phyloP scores from a whole-genome alignment of 2,329 filamentous ascomycete genomes.

The Amphichorda felina region DNA sequence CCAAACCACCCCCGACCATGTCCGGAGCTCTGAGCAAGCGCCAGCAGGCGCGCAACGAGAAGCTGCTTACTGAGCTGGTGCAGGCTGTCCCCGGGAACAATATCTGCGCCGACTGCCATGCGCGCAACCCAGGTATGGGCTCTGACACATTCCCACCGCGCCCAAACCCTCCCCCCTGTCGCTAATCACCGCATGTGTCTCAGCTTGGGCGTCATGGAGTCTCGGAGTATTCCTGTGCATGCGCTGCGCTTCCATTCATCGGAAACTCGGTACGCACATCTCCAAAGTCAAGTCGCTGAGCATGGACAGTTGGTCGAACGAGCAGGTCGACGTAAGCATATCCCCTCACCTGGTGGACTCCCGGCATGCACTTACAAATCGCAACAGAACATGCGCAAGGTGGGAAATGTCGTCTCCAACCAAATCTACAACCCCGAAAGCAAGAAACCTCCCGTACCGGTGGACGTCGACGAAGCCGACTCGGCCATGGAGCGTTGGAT shows the following conservation, averaged over 20 bases:
- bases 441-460: conserved; percentile 69
- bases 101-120: conserved; percentile 83
- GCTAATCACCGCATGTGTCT: conserved; percentile 12
- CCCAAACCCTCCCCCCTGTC: neutral
- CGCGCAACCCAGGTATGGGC: conserved; percentile 78
- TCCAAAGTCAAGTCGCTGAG: conserved; percentile 98
- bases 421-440: conserved; percentile 80
- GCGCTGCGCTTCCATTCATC: conserved; percentile 90
- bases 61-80: conserved; percentile 78
- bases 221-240: conserved; percentile 95
- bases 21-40: conserved; percentile 76
- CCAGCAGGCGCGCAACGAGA: conserved; percentile 95
- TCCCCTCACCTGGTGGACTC: neutral
- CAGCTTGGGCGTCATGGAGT: conserved; percentile 95
- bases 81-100: conserved; percentile 78
- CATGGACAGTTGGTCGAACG: conserved; percentile 95
- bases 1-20: conserved; percentile 33
- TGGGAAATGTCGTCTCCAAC: conserved; percentile 80
- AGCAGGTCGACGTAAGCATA: conserved; percentile 76
- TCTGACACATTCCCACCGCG: neutral
- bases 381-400: conserved; percentile 84
- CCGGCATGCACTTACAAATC: too few species aligned
- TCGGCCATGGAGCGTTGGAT: conserved; percentile 94
- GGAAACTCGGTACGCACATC: conserved; percentile 93
- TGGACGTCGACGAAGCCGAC: conserved; percentile 87